A percentile compares a stretch with the other conserved stretches of the same genome.
Conservation (phyloP, 2,329 filamentous ascomycete species). For the Lithohypha guttulata region DNA sequence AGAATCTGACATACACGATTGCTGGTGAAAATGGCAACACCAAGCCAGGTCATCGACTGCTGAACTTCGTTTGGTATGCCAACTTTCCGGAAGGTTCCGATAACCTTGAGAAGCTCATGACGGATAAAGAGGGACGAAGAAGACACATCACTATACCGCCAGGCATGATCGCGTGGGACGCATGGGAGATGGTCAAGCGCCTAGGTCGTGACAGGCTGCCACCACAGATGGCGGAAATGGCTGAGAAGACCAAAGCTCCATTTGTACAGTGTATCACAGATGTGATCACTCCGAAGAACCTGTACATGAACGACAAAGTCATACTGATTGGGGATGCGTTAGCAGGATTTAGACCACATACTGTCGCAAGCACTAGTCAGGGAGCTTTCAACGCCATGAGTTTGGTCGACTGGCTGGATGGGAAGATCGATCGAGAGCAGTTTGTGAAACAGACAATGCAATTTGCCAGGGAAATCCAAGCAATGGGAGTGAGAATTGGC, state of each 20-base stretch:
- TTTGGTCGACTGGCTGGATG: constrained; percentile 21
- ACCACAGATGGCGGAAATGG: constrained; percentile 33
- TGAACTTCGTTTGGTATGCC: constrained; percentile 40
- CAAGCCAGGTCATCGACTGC: constrained; percentile 30
- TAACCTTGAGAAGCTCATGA: constrained; percentile 24
- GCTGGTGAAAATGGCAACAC: constrained; percentile 31
- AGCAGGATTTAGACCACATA: constrained; percentile 36
- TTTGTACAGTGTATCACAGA: constrained; percentile 28
- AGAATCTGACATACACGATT: constrained; percentile 35
- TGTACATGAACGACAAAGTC: constrained; percentile 17
- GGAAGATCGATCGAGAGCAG: constrained; percentile 12
- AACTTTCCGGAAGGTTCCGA: constrained; percentile 22
- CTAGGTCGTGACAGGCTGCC: constrained; percentile 27
- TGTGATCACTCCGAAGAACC: constrained; percentile 8
- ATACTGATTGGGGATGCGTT: constrained; percentile 35
- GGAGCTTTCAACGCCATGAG: constrained; percentile 23
- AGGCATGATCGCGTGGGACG: constrained; percentile 20
- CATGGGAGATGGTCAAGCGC: constrained; percentile 29
- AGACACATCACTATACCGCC: constrained; percentile 30
- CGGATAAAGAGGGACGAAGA: constrained; percentile 21
- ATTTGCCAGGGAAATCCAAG: constrained; percentile 14
- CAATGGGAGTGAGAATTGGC: constrained; percentile 14
- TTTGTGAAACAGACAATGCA: constrained; percentile 20
- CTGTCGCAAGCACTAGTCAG: constrained; percentile 35
- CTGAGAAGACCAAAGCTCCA: constrained; percentile 29